Conservation (phyloP, 352 stramenopile species). For the Phytophthora europaea region DNA sequence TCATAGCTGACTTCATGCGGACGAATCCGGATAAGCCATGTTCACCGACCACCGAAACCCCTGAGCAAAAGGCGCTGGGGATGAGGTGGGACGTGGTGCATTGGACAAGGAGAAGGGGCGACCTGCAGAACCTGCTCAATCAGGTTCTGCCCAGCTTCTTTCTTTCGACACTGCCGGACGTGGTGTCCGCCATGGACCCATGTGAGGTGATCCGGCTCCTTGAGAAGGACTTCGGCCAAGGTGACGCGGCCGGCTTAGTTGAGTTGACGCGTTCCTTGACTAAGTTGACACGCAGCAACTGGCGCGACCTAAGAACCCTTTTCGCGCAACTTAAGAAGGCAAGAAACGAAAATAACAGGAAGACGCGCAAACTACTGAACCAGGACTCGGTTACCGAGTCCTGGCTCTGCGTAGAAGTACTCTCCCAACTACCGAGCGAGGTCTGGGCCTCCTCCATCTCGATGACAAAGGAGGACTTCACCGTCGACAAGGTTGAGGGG, state of each 20-base stretch:
- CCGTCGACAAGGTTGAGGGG: slow-evolving; percentile 10
- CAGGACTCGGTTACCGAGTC: not conserved
- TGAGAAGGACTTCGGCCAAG: slow-evolving; percentile 17
- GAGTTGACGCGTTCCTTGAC: not conserved
- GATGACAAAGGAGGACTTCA: slow-evolving; percentile 12
- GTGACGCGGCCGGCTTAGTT: slow-evolving; percentile 1
- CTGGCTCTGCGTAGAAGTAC: slow-evolving; percentile 19
- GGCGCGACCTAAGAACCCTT: not conserved
- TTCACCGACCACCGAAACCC: too few species aligned
- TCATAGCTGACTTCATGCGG: slow-evolving; percentile 20
- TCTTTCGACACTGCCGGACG: slow-evolving; percentile 5
- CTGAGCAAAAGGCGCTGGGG: too few species aligned
- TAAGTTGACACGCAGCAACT: not conserved
- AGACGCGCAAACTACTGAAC: not conserved
- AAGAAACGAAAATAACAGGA: slow-evolving; percentile 20
- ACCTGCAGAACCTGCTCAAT: slow-evolving; percentile 27
- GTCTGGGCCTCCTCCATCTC: slow-evolving; percentile 27
- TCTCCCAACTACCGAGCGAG: too few species aligned
- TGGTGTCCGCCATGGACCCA: slow-evolving; percentile 22
- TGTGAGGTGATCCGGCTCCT: slow-evolving; percentile 11
- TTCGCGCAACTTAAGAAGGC: slow-evolving; percentile 16
- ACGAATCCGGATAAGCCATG: too few species aligned
- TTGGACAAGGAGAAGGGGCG: slow-evolving; percentile 7
- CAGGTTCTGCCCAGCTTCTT: slow-evolving; percentile 20
- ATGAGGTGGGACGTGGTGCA: slow-evolving; percentile 16